Evolutionary conservation across 2,329 filamentous ascomycete genomes (phyloP).

Genomic region (Alternaria gansuensis): DNA sequence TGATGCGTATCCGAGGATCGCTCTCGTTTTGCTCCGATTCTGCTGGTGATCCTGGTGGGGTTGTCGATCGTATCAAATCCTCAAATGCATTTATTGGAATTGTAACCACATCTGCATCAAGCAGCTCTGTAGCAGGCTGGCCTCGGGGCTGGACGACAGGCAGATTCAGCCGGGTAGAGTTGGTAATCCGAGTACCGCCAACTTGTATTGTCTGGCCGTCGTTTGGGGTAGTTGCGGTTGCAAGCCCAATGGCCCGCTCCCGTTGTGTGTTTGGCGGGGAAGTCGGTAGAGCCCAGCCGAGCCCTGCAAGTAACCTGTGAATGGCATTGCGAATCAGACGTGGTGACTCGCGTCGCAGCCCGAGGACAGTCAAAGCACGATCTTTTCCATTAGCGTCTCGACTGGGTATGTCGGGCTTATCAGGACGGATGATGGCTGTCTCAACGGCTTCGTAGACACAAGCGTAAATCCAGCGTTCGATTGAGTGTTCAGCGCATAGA

Average conservation of each 20-base stretch:
- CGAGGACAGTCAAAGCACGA: constrained; percentile 34
- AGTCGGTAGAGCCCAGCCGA: constrained; percentile 40
- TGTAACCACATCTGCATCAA: constrained; percentile 15
- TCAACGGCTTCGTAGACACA: constrained; percentile 45
- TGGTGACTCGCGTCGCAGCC: constrained; percentile 37
- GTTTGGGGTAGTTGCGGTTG: constrained; percentile 5
- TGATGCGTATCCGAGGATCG: constrained; percentile 52
- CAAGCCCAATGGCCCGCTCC: constrained; percentile 5
- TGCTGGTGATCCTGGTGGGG: constrained; percentile 38
- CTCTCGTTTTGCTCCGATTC: constrained; percentile 41
- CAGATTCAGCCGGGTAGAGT: constrained; percentile 36
- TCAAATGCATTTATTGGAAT: constrained; percentile 23
- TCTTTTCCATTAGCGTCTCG: constrained; percentile 36
- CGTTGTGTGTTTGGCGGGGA: constrained; percentile 3
- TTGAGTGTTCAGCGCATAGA: constrained; percentile 37
- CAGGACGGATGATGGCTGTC: constrained; percentile 39
- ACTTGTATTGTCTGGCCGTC: constrained; percentile 31
- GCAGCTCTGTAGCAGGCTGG: constrained; percentile 8
- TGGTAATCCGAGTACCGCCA: constrained; percentile 32
- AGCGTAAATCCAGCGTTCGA: constrained; percentile 41
- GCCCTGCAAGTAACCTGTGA: constrained; percentile 32
- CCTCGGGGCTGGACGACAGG: constrained; percentile 24
- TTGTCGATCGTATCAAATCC: constrained; percentile 30
- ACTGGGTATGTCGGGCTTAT: constrained; percentile 41
- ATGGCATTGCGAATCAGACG: constrained; percentile 33